Percentiles rank a stretch among this genome's conserved stretches.
Conservation (phyloP, 78 protist species). For the Andalucia godoyi region DNA sequence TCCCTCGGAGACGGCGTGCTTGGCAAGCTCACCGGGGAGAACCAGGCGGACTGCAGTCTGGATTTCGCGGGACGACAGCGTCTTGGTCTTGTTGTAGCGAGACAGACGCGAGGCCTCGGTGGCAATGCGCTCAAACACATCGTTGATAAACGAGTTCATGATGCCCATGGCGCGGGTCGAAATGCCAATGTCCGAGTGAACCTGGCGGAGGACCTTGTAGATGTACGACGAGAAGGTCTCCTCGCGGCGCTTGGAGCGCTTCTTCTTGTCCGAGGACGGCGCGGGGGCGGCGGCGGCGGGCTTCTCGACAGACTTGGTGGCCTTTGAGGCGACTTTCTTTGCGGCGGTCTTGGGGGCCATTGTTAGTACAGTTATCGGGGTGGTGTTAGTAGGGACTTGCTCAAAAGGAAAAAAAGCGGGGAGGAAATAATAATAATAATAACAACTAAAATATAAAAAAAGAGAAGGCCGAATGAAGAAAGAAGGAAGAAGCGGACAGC, state of each 20-base stretch:
- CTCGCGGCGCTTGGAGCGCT: neutral
- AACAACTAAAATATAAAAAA: too few relatives aligned
- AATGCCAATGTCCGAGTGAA: constrained; percentile 69
- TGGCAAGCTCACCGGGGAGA: constrained; percentile 87
- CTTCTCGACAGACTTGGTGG: too few relatives aligned
- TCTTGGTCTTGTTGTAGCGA: constrained; percentile 56
- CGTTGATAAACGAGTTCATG: constrained; percentile 76
- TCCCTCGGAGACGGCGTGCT: constrained; percentile 87
- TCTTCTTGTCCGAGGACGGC: neutral
- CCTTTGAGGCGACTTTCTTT: neutral
- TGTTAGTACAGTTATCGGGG: too few relatives aligned
- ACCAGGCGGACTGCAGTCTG: constrained; percentile 79
- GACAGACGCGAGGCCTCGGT: constrained; percentile 65
- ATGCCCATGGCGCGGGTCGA: constrained; percentile 64
- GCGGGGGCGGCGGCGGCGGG: too few relatives aligned
- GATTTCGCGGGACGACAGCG: constrained; percentile 72
- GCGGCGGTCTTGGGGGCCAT: neutral
- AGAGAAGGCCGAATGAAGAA: too few relatives aligned
- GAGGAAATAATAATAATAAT: too few relatives aligned
- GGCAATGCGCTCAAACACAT: constrained; percentile 72
- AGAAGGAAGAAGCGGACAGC: too few relatives aligned
- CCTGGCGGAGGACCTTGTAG: constrained; percentile 68
- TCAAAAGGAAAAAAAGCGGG: too few relatives aligned
- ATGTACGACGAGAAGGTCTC: constrained; percentile 47
- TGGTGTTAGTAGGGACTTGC: too few relatives aligned